Base-by-base conservation (phyloP, 139 green algal species). In the Chlorella vulgaris region DNA sequence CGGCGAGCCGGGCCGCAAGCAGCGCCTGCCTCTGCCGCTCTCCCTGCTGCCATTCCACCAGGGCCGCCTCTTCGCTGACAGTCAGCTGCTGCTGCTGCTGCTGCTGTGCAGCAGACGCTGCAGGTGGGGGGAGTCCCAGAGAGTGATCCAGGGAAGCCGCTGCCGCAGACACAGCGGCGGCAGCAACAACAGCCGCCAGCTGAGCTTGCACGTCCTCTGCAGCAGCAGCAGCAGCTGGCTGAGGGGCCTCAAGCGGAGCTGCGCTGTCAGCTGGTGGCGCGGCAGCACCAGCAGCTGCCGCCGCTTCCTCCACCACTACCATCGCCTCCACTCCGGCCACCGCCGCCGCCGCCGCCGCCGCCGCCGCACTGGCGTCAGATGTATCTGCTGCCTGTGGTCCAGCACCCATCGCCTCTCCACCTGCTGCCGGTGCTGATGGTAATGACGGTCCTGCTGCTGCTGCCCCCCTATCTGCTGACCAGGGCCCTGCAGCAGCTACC, bases 81-180 rank as follows among this genome's bases (percentile, higher is more conserved):
- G 60, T 68, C 26, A 68, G 21, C 13, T 50, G 58, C 74, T 81
- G 39, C 74, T 73, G 55, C 29, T 55, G 53, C 74, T 70, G 74
- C 74, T 70, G 74, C 38, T 51, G 8, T 47, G 74, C 58, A 36
- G 55, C 24, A 38, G 38, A 4, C 29, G 51, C 55, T n/a, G n/a
- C n/a, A n/a, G n/a, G n/a, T n/a, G n/a, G n/a, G n/a, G n/a, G n/a
- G n/a, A n/a, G n/a, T n/a, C n/a, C n/a, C n/a, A n/a, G n/a, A n/a
- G n/a, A n/a, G n/a, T n/a, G n/a, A n/a, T 70, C 70, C 21, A 66
- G 39, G 4, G 7, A 43, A 3, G 47, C 22, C 47, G 42, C 4
- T 8, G 36, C 39, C 0, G 73, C 73, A 2, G 73, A 8, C 7
- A 69, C 38, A 4, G 53, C 73, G 19, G 50, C 51, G 4, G 73